Evolutionary conservation across 2,329 filamentous ascomycete genomes (phyloP).

Genomic region (Claviceps sp.): DNA sequence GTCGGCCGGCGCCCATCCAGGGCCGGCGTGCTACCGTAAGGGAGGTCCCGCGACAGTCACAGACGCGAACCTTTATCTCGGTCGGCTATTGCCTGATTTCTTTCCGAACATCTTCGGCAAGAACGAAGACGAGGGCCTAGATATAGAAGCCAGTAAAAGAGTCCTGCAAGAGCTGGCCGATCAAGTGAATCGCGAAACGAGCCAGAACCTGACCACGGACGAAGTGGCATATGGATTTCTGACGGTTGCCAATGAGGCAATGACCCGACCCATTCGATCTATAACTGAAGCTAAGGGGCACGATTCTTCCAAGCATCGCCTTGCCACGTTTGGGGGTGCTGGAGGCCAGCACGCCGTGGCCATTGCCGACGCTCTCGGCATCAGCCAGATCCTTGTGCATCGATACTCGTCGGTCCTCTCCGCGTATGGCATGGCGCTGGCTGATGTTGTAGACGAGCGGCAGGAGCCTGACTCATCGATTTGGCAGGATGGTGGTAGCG

Average conservation of each 20-base stretch:
- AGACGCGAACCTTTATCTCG: constrained; percentile 57
- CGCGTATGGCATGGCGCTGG: constrained; percentile 32
- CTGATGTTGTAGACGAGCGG: constrained; percentile 45
- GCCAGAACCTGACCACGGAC: constrained; percentile 17
- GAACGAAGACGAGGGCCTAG: constrained; percentile 18
- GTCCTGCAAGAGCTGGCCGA: constrained; percentile 29
- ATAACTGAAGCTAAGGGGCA: constrained; percentile 23
- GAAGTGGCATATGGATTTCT: constrained; percentile 24
- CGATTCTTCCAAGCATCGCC: constrained; percentile 21
- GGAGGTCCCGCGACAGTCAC: constrained; percentile 59
- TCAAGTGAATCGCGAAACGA: constrained; percentile 23
- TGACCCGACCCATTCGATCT: constrained; percentile 22
- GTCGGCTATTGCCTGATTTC: constrained; percentile 45
- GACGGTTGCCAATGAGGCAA: constrained; percentile 23
- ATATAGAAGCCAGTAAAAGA: constrained; percentile 24
- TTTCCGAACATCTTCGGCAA: constrained; percentile 48
- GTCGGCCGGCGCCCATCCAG: constrained; percentile 56
- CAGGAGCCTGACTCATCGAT: constrained; percentile 61
- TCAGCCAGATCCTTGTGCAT: constrained; percentile 28
- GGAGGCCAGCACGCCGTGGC: constrained; percentile 32
- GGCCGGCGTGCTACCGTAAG: constrained; percentile 62
- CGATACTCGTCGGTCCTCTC: constrained; percentile 32
- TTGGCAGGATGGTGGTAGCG: constrained; percentile 45
- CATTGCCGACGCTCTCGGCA: constrained; percentile 29
- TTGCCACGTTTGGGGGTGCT: constrained; percentile 24